A percentile compares a stretch with the other conserved stretches of the same genome.
Evolutionary conservation across 345 rosid species (phyloP).

Genomic region (Hibiscus syriacus): DNA sequence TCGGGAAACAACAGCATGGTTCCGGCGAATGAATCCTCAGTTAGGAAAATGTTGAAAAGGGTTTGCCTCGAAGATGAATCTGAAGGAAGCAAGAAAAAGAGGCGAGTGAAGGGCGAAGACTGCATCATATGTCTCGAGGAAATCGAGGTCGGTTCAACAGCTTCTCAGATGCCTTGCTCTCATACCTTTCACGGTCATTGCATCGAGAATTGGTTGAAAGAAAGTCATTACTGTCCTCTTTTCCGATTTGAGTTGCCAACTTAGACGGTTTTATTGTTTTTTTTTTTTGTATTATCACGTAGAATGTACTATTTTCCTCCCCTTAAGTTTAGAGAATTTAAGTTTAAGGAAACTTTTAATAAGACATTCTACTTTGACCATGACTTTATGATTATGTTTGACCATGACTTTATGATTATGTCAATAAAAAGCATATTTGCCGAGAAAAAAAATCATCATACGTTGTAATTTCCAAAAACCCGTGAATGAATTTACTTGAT

Average conservation of each 20-base stretch:
- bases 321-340: too few species aligned
- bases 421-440: too few species aligned
- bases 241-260: background rate
- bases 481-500: background rate
- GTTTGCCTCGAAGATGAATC: background rate
- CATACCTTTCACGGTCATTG: background rate
- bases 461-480: background rate
- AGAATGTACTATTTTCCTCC: too few species aligned
- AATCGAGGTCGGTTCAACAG: background rate
- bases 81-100: background rate
- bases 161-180: background rate
- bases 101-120: background rate
- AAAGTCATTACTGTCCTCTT: constrained; percentile 4
- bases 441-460: too few species aligned
- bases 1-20: background rate
- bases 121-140: constrained; percentile 6
- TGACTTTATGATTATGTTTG: too few species aligned
- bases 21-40: background rate
- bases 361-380: too few species aligned
- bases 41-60: background rate
- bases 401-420: too few species aligned
- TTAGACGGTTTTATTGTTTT: too few species aligned
- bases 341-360: too few species aligned
- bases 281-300: too few species aligned
- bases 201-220: background rate